A percentile compares a stretch with the other conserved stretches of the same genome.
These are phyloP conservation scores for Marasmius sp. DNA, from an alignment of 1,284 basidiomycete genomes.

Conservation along the genomic window DNA sequence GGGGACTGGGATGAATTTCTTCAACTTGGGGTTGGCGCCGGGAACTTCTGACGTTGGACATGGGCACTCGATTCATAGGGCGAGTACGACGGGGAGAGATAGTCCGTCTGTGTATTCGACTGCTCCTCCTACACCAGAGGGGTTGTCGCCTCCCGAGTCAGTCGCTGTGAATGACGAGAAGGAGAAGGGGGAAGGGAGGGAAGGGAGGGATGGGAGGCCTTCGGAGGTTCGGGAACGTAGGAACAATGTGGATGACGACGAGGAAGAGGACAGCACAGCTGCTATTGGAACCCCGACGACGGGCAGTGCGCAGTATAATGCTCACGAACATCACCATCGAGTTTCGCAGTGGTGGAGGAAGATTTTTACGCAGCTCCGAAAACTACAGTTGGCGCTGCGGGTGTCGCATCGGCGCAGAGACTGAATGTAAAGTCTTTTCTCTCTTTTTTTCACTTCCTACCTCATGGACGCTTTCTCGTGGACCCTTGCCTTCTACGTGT, in stretches of 20 bases:
- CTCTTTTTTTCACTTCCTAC: too few relatives aligned
- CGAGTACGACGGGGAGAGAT: conserved; percentile 24
- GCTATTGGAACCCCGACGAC: too few relatives aligned
- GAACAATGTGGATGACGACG: conserved; percentile 9
- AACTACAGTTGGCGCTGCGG: too few relatives aligned
- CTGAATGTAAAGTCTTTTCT: too few relatives aligned
- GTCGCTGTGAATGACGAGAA: background rate
- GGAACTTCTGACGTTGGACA: background rate
- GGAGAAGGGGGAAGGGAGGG: background rate
- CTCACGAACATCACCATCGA: too few relatives aligned
- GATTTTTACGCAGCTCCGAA: too few relatives aligned
- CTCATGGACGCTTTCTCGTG: too few relatives aligned
- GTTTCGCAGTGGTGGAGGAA: too few relatives aligned
- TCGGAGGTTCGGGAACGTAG: background rate
- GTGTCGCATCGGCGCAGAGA: too few relatives aligned
- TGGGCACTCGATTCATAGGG: background rate
- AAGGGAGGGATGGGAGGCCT: background rate
- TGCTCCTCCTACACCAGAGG: conserved; percentile 24
- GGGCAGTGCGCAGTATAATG: too few relatives aligned
- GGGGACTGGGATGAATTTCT: conserved; percentile 33
- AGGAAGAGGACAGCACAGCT: conserved; percentile 13
- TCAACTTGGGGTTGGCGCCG: conserved; percentile 33
- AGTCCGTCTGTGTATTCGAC: conserved; percentile 37
- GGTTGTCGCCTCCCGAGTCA: conserved; percentile 13
- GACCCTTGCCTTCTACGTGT: too few relatives aligned